Percentiles rank a stretch among this genome's conserved stretches.
Evolutionary conservation across 1,284 basidiomycete genomes (phyloP).

Genomic region (Puccinia novopanici): DNA sequence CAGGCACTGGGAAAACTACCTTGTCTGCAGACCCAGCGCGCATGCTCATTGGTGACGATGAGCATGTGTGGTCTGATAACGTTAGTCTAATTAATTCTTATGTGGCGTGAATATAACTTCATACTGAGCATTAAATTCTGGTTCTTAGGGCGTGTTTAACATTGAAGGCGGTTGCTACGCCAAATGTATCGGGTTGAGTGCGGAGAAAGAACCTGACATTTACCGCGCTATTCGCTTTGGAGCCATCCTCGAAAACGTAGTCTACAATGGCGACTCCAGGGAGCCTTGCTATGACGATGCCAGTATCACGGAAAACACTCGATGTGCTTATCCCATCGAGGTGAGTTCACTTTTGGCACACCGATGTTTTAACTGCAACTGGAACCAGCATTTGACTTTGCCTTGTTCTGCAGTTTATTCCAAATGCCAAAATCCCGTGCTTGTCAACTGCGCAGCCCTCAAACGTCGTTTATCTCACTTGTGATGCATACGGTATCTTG

Average conservation of each 20-base stretch:
- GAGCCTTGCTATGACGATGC: slow-evolving; percentile 93
- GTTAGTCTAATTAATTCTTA: neutral
- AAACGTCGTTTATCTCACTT: slow-evolving; percentile 68
- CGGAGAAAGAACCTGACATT: slow-evolving; percentile 96
- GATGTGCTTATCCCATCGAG: slow-evolving; percentile 96
- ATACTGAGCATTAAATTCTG: neutral
- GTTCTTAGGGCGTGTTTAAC: slow-evolving; percentile 83
- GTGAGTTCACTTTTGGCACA: slow-evolving; percentile 2
- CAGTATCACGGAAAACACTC: slow-evolving; percentile 97
- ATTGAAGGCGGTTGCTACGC: slow-evolving; percentile 99
- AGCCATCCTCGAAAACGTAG: slow-evolving; percentile 97
- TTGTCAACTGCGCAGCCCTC: slow-evolving; percentile 75
- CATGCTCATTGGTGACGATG: slow-evolving; percentile 90
- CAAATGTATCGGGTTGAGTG: slow-evolving; percentile 94
- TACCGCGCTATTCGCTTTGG: slow-evolving; percentile 93
- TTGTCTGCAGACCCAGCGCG: slow-evolving; percentile 89
- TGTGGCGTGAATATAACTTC: neutral
- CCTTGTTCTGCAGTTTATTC: slow-evolving; percentile 67
- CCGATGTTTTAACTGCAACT: neutral
- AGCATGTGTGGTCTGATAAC: slow-evolving; percentile 95
- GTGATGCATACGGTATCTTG: slow-evolving; percentile 96
- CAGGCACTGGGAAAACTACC: slow-evolving; percentile 97
- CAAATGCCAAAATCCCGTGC: slow-evolving; percentile 92
- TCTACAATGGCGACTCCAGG: slow-evolving; percentile 86
- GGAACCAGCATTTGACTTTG: neutral